Base-by-base conservation (phyloP, 1,284 basidiomycete genomes). In the Marasmius fiardii region DNA sequence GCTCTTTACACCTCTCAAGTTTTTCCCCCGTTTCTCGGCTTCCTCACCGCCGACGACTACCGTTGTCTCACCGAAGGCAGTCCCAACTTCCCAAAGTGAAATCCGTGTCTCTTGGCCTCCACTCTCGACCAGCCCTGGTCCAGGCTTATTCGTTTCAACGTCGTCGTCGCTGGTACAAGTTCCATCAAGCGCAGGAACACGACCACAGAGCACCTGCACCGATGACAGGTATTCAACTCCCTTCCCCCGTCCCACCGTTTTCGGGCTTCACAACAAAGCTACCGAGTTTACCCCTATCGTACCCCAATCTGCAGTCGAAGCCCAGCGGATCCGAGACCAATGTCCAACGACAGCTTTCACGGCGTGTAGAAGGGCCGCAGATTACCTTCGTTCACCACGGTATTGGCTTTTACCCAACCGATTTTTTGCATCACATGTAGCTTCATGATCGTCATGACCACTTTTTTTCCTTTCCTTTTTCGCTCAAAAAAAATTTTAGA, bases 391-490 rank as follows among this genome's bases (percentile, higher is more conserved):
- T 58, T 74, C 79, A 49, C 74, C 78, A 64, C 76, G 81, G 44
- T 73, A 76, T 64, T 85, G 82, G 82, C 81, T 84, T 66, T 80
- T 80, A 58, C 77, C 81, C 23, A 74, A 74, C 60, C 79, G 76
- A 70, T 65, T 85, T 59, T 81, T 83, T 61, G 67, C 79, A 51
- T 63, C 67, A 10, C 47, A 28, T 49, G 47, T 18, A 16, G n/a
- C 23, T 33, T 33, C 31, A 49, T 31, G 47, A 49, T 26, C 28
- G 16, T 33, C 31, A 49, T 31, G 47, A 49, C 47, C 28, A 28
- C 31, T 33, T 21, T 18, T 18, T 4, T 39, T 20, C 12, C 16
- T 14, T 20, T 39, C 16, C 37, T 12, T 26, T 14, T 33, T 4
- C 1, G 11, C 10, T 26, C 28, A 18, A 3, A 14, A 23, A 20